Conservation (phyloP, 225 moss, liverwort and hornwort species). For the Climacium dendroides region DNA sequence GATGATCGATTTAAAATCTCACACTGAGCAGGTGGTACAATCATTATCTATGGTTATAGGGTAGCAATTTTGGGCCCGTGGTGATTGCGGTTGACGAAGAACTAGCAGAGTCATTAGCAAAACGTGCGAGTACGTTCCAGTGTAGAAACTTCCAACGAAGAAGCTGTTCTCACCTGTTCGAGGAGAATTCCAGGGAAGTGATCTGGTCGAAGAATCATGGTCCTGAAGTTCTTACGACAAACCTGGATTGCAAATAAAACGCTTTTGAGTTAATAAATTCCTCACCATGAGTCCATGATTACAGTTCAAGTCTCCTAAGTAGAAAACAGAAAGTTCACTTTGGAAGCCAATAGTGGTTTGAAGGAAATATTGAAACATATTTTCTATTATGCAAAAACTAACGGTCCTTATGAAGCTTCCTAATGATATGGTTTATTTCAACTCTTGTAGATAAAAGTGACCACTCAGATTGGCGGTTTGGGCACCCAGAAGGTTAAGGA, state of each 20-base stretch:
- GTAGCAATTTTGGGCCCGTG: too few species aligned
- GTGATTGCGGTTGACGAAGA: background rate
- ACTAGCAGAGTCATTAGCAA: background rate
- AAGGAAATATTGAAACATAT: background rate
- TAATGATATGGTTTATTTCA: background rate
- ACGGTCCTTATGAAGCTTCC: background rate
- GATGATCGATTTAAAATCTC: background rate
- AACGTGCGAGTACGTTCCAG: background rate
- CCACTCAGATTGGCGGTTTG: too few species aligned
- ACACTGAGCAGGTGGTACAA: background rate
- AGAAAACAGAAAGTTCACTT: background rate
- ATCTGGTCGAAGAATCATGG: conserved; percentile 41
- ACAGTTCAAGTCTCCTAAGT: background rate
- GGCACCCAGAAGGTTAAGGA: background rate
- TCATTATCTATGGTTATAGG: background rate
- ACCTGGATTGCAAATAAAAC: conserved; percentile 19
- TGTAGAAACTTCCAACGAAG: background rate
- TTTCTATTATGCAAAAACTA: background rate
- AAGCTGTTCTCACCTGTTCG: conserved; percentile 46
- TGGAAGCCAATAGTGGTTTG: background rate
- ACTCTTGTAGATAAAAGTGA: background rate
- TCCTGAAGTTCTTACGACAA: conserved; percentile 32
- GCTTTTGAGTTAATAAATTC: background rate
- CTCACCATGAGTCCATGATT: background rate
- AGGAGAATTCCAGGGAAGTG: conserved; percentile 74